Conservation (phyloP, 345 rosid species). For the Acer campestre region DNA sequence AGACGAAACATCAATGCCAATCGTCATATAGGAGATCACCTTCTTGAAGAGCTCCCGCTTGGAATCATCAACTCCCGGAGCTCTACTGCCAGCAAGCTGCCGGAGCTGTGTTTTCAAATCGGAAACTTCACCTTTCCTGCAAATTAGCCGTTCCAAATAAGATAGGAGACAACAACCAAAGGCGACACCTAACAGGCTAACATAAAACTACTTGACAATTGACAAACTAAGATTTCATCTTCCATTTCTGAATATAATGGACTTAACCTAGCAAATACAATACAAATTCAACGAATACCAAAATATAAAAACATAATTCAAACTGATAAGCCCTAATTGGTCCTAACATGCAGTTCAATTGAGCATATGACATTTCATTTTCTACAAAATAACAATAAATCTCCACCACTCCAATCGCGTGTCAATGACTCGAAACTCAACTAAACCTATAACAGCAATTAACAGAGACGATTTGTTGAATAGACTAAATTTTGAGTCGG, state of each 20-base stretch:
- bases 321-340: background rate
- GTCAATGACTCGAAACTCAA: conserved; percentile 2
- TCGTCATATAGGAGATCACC: conserved; percentile 91
- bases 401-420: background rate
- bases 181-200: background rate
- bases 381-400: background rate
- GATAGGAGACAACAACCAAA: background rate
- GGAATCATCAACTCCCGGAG: conserved; percentile 93
- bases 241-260: background rate
- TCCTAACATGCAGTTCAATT: conserved; percentile 6
- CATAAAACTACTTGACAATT: background rate
- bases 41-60: conserved; percentile 95
- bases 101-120: conserved; percentile 95
- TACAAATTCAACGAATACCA: background rate
- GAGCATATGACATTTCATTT: background rate
- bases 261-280: background rate
- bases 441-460: background rate
- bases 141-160: background rate
- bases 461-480: background rate
- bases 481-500: background rate
- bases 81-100: conserved; percentile 94
- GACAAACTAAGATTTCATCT: background rate
- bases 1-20: conserved; percentile 91
- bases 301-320: background rate
- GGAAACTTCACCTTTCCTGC: conserved; percentile 92